phyloP scores from a whole-genome alignment of 1,284 basidiomycete genomes.

The Leccinum pachyderme region DNA sequence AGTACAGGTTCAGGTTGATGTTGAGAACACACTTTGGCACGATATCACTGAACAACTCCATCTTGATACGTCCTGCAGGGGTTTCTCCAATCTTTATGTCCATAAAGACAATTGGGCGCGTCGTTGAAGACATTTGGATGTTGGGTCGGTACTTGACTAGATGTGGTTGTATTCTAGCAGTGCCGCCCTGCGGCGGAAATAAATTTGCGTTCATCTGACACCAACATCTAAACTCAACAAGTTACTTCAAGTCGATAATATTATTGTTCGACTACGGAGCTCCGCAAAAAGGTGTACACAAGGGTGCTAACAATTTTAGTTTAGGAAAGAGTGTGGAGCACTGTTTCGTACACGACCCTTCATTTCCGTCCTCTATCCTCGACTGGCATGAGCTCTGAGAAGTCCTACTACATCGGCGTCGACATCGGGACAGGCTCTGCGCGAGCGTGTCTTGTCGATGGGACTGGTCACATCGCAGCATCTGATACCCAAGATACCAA shows the following conservation, averaged over 20 bases:
- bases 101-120: constrained; percentile 92
- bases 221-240: not conserved
- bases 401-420: constrained; percentile 62
- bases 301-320: not conserved
- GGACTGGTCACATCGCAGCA: constrained; percentile 75
- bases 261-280: not conserved
- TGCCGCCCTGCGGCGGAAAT: not conserved
- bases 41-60: constrained; percentile 91
- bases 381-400: constrained; percentile 31
- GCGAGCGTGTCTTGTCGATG: constrained; percentile 80
- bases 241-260: not conserved
- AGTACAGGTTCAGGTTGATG: not conserved
- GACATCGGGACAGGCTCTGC: constrained; percentile 93
- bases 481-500: constrained; percentile 76
- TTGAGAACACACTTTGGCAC: constrained; percentile 73
- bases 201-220: not conserved
- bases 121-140: constrained; percentile 32
- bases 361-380: not conserved
- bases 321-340: constrained; percentile 12
- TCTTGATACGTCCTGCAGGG: constrained; percentile 90
- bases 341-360: constrained; percentile 3
- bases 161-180: not conserved
- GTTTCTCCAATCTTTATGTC: constrained; percentile 96
- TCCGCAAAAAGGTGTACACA: not conserved
- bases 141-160: constrained; percentile 1